Evolutionary conservation across 495 filamentous ascomycete genomes (phyloP).

Genomic region (Penicillium subrubescens): DNA sequence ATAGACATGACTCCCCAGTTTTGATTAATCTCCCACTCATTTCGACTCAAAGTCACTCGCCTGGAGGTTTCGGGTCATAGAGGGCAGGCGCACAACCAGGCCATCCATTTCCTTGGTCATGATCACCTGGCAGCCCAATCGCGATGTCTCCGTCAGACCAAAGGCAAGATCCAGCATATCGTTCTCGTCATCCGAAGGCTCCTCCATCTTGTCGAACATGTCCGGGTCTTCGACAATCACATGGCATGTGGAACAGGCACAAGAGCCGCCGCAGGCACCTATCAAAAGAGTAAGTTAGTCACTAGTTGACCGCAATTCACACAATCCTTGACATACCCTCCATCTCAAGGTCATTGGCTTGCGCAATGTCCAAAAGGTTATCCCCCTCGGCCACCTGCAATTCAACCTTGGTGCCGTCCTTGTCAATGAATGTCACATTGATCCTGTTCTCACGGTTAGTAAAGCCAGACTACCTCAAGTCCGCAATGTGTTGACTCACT

Average conservation of each 20-base stretch:
- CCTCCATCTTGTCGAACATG: slow-evolving; percentile 87
- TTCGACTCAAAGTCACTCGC: slow-evolving; percentile 79
- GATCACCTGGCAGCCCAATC: slow-evolving; percentile 91
- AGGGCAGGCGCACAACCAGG: slow-evolving; percentile 76
- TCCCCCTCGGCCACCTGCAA: slow-evolving; percentile 83
- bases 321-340: slow-evolving; percentile 60
- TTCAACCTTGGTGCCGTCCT: slow-evolving; percentile 74
- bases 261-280: slow-evolving; percentile 93
- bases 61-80: slow-evolving; percentile 95
- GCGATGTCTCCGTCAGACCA: slow-evolving; percentile 91
- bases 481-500: slow-evolving; percentile 57
- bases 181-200: slow-evolving; percentile 96
- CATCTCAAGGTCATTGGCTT: slow-evolving; percentile 95
- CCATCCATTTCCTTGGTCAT: slow-evolving; percentile 92
- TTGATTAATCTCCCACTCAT: slow-evolving; percentile 15
- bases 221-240: slow-evolving; percentile 84
- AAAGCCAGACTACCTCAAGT: neutral
- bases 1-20: neutral
- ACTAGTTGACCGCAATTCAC: neutral
- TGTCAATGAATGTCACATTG: slow-evolving; percentile 90
- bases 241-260: slow-evolving; percentile 97
- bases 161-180: slow-evolving; percentile 98
- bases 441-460: slow-evolving; percentile 54
- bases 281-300: slow-evolving; percentile 2
- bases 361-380: slow-evolving; percentile 92